These are phyloP conservation scores for California macrophylla DNA, from an alignment of 441 rosid species.

Conservation along the genomic window DNA sequence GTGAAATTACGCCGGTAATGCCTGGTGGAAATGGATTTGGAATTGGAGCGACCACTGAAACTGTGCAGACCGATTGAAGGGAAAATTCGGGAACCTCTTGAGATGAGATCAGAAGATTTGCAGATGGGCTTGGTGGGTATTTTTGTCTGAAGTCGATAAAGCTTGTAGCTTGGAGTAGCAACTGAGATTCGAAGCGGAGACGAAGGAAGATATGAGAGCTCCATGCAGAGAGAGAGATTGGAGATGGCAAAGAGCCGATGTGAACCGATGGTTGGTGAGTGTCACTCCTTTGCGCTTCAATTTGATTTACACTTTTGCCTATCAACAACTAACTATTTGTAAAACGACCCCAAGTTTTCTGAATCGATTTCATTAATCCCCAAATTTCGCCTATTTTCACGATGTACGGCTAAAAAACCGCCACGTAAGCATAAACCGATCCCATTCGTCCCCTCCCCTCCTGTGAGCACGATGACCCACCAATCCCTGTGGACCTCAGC, in stretches of 20 bases:
- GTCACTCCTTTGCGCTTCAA: background rate
- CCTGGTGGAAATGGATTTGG: constrained; percentile 24
- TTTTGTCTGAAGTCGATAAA: constrained; percentile 27
- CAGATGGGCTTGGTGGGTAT: constrained; percentile 22
- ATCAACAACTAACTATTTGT: background rate
- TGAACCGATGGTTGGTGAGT: background rate
- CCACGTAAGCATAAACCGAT: background rate
- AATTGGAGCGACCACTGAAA: constrained; percentile 30
- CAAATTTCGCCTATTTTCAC: background rate
- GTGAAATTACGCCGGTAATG: constrained; percentile 30
- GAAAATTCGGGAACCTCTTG: constrained; percentile 23
- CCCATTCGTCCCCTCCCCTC: too few relatives aligned
- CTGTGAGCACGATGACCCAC: too few relatives aligned
- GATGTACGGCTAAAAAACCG: background rate
- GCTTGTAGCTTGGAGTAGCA: constrained; percentile 21
- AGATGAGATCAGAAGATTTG: constrained; percentile 14
- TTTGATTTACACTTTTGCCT: background rate
- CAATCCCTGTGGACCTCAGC: too few relatives aligned
- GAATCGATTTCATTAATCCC: background rate
- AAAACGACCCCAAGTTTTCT: background rate
- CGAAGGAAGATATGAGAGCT: constrained; percentile 41
- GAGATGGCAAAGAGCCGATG: background rate
- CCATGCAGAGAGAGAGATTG: constrained; percentile 30
- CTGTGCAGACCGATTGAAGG: constrained; percentile 27
- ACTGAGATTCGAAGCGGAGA: constrained; percentile 38